Conservation (phyloP, 202 grass and related monocot genomes). For the Zoysia matrella region DNA sequence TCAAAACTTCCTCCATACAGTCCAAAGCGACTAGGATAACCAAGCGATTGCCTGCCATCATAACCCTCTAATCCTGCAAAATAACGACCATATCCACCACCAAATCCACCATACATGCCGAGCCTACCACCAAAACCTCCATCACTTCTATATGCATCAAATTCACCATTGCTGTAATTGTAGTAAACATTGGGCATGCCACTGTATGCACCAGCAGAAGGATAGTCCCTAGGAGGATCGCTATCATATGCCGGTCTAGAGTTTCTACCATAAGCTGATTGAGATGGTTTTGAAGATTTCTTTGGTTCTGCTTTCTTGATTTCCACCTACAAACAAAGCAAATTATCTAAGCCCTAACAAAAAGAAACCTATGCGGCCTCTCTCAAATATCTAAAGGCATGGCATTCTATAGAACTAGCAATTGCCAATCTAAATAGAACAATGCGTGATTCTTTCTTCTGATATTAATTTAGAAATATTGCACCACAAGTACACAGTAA, state of each 20-base stretch:
- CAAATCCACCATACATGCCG: constrained; percentile 52
- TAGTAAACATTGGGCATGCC: constrained; percentile 46
- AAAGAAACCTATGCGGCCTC: constrained; percentile 45
- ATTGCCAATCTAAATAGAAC: constrained; percentile 21
- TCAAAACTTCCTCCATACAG: constrained; percentile 73
- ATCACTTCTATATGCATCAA: constrained; percentile 65
- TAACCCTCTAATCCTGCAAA: constrained; percentile 61
- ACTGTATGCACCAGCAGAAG: constrained; percentile 65
- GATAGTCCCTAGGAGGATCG: constrained; percentile 63
- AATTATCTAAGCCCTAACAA: constrained; percentile 62
- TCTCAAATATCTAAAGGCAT: constrained; percentile 46
- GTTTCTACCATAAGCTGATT: constrained; percentile 59
- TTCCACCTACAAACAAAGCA: constrained; percentile 97
- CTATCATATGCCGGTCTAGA: constrained; percentile 71
- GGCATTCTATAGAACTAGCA: constrained; percentile 38
- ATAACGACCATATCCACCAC: constrained; percentile 60
- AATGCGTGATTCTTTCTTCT: constrained; percentile 21
- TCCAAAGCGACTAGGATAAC: constrained; percentile 63
- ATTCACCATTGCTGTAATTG: constrained; percentile 52
- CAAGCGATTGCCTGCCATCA: constrained; percentile 43
- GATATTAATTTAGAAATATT: constrained; percentile 34
- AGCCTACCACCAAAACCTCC: constrained; percentile 52
- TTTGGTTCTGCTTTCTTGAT: constrained; percentile 99
- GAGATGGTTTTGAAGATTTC: constrained; percentile 74
- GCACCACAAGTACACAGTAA: constrained; percentile 14